phyloP scores from a whole-genome alignment of 495 filamentous ascomycete genomes.

The Talaromyces wortmannii region DNA sequence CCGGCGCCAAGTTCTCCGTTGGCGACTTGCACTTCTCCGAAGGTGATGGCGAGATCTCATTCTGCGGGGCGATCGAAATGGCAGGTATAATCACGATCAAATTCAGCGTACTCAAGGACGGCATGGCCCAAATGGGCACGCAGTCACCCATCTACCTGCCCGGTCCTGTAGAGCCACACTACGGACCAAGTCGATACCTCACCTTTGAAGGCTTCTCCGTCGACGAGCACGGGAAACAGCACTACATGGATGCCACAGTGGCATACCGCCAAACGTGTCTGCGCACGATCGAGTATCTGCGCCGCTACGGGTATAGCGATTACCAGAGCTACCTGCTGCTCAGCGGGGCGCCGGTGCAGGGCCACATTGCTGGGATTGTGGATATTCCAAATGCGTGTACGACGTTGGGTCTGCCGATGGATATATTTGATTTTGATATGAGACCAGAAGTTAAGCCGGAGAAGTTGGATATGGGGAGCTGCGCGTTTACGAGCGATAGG shows the following conservation, averaged over 20 bases:
- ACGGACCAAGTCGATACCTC: conserved; percentile 76
- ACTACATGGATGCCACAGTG: conserved; percentile 88
- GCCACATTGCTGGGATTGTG: conserved; percentile 89
- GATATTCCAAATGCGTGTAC: conserved; percentile 86
- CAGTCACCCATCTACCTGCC: conserved; percentile 87
- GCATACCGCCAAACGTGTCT: conserved; percentile 85
- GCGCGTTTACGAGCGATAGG: background rate
- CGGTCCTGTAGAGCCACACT: conserved; percentile 87
- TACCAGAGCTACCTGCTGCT: conserved; percentile 91
- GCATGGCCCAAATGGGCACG: conserved; percentile 68
- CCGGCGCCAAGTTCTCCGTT: conserved; percentile 86
- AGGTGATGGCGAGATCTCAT: conserved; percentile 90
- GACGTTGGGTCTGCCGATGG: conserved; percentile 82
- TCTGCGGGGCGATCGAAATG: conserved; percentile 98
- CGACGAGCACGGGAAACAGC: conserved; percentile 85
- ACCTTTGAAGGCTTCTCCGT: conserved; percentile 96
- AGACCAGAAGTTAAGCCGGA: conserved; percentile 56
- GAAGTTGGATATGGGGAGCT: conserved; percentile 53
- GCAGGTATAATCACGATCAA: conserved; percentile 89
- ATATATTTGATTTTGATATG: conserved; percentile 96
- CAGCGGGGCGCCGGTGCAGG: conserved; percentile 85
- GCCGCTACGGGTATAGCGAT: conserved; percentile 67
- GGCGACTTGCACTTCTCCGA: conserved; percentile 89
- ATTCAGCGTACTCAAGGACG: conserved; percentile 81
- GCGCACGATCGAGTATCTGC: conserved; percentile 79